phyloP scores from a whole-genome alignment of 345 rosid genomes.

The Boechera retrofracta region DNA sequence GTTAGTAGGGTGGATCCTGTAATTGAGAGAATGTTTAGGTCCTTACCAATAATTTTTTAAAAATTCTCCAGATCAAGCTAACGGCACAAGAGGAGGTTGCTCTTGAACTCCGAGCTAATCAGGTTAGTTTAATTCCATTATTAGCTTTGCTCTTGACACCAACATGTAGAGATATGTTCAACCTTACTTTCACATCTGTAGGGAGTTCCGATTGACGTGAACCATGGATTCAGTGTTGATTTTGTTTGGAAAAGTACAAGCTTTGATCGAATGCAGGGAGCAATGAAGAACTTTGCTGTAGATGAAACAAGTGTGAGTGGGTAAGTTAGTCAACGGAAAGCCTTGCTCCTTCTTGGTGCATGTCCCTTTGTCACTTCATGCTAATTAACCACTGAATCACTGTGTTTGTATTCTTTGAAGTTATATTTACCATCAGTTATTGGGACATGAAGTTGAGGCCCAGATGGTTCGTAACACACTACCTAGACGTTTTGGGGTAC shows the following conservation, averaged over 20 bases:
- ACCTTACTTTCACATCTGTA: slow-evolving; percentile 43
- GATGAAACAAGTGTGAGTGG: slow-evolving; percentile 99
- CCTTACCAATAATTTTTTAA: slow-evolving; percentile 25
- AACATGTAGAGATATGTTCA: slow-evolving; percentile 13
- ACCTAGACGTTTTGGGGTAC: slow-evolving; percentile 98
- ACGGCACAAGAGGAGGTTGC: slow-evolving; percentile 99
- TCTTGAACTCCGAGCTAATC: slow-evolving; percentile 97
- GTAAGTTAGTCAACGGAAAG: slow-evolving; percentile 54
- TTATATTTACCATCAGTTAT: slow-evolving; percentile 91
- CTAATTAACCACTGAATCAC: slow-evolving; percentile 8
- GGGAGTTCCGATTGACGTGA: slow-evolving; percentile 96
- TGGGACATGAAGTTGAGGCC: slow-evolving; percentile 99
- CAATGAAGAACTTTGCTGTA: slow-evolving; percentile 99
- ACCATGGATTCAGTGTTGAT: slow-evolving; percentile 96
- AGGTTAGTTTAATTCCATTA: slow-evolving; percentile 57
- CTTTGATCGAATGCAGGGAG: slow-evolving; percentile 99
- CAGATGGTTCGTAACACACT: slow-evolving; percentile 91
- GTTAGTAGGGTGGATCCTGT: slow-evolving; percentile 7
- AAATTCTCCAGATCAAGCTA: slow-evolving; percentile 74
- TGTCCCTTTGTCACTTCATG: slow-evolving; percentile 17
- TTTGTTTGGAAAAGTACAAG: slow-evolving; percentile 99
- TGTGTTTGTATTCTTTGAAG: slow-evolving; percentile 48
- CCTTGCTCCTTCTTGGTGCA: slow-evolving; percentile 21
- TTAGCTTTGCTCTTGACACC: slow-evolving; percentile 15
- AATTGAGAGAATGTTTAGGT: slow-evolving; percentile 3